A percentile compares a stretch with the other conserved stretches of the same genome.
phyloP scores from a whole-genome alignment of 2,329 filamentous ascomycete species.

The Alternaria ventricosa region DNA sequence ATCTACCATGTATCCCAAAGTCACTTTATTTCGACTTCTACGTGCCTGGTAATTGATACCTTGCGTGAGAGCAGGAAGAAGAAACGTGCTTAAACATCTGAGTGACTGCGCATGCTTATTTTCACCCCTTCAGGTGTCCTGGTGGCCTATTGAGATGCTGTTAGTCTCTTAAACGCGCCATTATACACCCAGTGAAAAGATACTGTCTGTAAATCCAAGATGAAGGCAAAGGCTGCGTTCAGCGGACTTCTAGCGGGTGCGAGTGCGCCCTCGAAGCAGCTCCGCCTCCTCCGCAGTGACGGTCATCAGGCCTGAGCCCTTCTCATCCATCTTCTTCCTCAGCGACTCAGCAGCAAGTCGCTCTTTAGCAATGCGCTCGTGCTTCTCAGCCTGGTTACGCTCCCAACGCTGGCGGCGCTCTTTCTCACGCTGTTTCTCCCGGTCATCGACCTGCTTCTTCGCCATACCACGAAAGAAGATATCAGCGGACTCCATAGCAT shows the following conservation, averaged over 20 bases:
- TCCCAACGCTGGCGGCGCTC: conserved; percentile 4
- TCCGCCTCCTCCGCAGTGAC: conserved; percentile 10
- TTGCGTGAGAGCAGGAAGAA: not conserved
- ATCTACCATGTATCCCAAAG: not conserved
- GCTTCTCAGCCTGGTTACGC: conserved; percentile 3
- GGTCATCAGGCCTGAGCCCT: conserved; percentile 8
- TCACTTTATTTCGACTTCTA: not conserved
- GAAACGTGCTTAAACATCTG: not conserved
- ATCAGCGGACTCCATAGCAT: conserved; percentile 11
- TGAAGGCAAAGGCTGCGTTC: not conserved
- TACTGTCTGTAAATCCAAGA: not conserved
- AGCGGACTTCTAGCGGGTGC: not conserved
- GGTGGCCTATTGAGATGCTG: not conserved
- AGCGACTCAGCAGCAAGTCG: not conserved
- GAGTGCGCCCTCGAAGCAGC: conserved; percentile 4
- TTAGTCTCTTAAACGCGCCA: not conserved
- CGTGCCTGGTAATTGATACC: not conserved
- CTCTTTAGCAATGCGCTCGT: not conserved
- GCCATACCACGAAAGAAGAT: conserved; percentile 1
- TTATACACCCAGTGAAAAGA: not conserved
- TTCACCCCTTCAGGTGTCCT: not conserved
- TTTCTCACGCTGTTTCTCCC: not conserved
- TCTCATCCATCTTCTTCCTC: conserved; percentile 9
- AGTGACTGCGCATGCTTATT: not conserved
- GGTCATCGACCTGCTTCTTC: not conserved